Conservation (phyloP, 176 grass and related monocot genomes). For the Canna indica region DNA sequence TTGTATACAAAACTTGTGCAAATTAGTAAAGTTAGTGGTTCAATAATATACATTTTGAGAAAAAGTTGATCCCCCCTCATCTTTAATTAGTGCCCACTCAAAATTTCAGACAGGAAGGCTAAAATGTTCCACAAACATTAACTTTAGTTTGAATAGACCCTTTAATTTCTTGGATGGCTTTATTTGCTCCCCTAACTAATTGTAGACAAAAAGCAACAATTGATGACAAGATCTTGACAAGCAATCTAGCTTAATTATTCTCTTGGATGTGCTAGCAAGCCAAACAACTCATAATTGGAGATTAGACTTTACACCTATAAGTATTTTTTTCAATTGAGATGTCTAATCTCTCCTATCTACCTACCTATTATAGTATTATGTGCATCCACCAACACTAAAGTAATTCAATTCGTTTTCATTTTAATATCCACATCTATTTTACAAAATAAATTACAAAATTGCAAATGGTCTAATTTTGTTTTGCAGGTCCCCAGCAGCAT, state of each 20-base stretch:
- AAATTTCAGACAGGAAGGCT: too few species aligned
- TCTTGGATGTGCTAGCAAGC: too few species aligned
- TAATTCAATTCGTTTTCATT: not conserved
- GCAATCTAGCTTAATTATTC: too few species aligned
- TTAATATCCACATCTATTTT: too few species aligned
- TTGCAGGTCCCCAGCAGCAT: constrained; percentile 53
- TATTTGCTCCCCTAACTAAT: too few species aligned
- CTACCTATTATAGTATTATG: not conserved
- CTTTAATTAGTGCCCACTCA: too few species aligned
- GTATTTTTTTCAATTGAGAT: not conserved
- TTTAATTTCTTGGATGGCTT: too few species aligned
- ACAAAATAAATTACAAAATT: too few species aligned
- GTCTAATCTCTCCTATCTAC: not conserved
- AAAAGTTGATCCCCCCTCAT: not conserved
- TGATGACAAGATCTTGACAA: not conserved
- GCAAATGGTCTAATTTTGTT: not conserved
- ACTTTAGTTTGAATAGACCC: too few species aligned
- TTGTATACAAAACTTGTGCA: too few species aligned
- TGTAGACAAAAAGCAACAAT: too few species aligned
- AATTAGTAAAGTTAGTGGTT: constrained; percentile 1
- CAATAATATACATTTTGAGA: not conserved
- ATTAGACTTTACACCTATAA: constrained; percentile 5
- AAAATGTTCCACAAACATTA: not conserved
- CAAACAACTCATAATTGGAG: not conserved
- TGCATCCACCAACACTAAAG: not conserved